Evolutionary conservation across 306 rosid species (phyloP), one percentile per base, ranked within the genome.

Genomic region (Ceratonia siliqua): DNA sequence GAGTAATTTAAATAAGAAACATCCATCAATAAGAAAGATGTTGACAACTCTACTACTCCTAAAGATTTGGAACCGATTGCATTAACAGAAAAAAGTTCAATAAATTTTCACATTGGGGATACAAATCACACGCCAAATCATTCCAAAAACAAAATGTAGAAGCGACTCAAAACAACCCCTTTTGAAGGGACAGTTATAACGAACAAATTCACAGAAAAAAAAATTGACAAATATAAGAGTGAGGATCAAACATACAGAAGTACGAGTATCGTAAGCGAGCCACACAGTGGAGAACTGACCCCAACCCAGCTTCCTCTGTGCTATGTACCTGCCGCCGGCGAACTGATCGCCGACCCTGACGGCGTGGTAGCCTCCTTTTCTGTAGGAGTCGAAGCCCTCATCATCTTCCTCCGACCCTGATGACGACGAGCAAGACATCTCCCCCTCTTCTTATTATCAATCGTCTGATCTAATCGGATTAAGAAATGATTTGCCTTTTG

Each of bases 241-340:
- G 25, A 59, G 58, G 78, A 52, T 25, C 41, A 65, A 74, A 72
- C 87, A 52, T 87, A 94, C 98, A 72, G 91, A 79, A 78, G 82
- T 62, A 50, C 62, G 77, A 57, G 96, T 88, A 53, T 94, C 98
- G 77, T 84, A 91, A 53, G 96, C 97, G 68, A 94, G 98, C 98
- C 98, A 94, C 61, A 94, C 98, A 73, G 98, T 94, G 57, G 98
- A 94, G 84, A 91, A 94, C 52, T 94, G 94, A 63, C 98, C 98
- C 98, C 98, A 94, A 41, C 98, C 98, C 0, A 94, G 91, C 78
- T 94, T 94, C 56, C 92, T 77, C 85, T 94, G 98, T 17, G 97
- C 98, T 20, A 94, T 78, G 66, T 91, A 94, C 13, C 97, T 88
- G 1, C 98, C 98, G 3, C 90, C 89, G 71, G 90, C 88, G 79